Evolutionary conservation across 257 asterid species (phyloP).

Genomic region (Ophiorrhiza pumila): DNA sequence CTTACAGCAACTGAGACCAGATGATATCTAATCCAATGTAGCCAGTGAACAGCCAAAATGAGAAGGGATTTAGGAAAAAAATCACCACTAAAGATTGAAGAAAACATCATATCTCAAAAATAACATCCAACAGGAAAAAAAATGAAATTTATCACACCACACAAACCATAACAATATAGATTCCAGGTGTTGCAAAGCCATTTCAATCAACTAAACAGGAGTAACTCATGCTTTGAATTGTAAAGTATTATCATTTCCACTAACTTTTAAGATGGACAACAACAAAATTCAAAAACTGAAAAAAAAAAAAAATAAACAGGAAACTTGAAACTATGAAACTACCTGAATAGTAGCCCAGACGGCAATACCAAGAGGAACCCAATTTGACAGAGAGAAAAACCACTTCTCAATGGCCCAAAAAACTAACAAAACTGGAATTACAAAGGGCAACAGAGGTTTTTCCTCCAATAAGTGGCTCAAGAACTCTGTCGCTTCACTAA

Average conservation of each 20-base stretch:
- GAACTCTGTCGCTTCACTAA: conserved; percentile 42
- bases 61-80: not conserved
- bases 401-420: conserved; percentile 85
- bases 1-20: not conserved
- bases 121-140: not conserved
- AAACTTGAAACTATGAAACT: not conserved
- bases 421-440: conserved; percentile 53
- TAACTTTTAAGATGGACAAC: not conserved
- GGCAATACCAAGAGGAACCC: conserved; percentile 85
- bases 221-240: not conserved
- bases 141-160: not conserved
- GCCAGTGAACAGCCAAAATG: not conserved
- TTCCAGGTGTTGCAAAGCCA: not conserved
- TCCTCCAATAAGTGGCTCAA: conserved; percentile 56
- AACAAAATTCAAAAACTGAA: not conserved
- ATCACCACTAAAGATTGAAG: no score
- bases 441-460: conserved; percentile 65
- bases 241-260: not conserved
- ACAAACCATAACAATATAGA: not conserved
- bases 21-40: not conserved
- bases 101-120: not conserved
- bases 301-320: no score
- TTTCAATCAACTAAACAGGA: not conserved
- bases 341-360: conserved; percentile 93
- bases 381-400: conserved; percentile 74